These are phyloP conservation scores for Colletotrichum spinosum DNA, from an alignment of 2,329 filamentous ascomycete genomes.

Conservation along the genomic window DNA sequence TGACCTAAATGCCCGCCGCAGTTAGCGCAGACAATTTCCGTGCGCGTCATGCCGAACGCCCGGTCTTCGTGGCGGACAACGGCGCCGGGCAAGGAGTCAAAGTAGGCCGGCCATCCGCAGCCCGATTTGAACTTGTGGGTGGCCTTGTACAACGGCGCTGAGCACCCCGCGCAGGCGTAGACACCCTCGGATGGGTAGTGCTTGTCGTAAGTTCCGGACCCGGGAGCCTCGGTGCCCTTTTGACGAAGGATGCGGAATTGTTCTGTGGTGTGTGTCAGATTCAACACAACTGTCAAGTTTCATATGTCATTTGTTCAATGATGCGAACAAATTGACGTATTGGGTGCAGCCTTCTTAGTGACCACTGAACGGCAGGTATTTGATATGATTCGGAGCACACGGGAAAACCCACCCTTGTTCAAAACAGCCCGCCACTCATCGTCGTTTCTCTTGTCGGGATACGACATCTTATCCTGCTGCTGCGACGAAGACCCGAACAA, in stretches of 20 bases:
- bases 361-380: too few species aligned
- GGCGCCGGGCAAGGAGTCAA: constrained; percentile 91
- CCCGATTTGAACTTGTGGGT: constrained; percentile 95
- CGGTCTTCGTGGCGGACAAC: constrained; percentile 85
- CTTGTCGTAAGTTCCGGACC: constrained; percentile 87
- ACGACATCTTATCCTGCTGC: constrained; percentile 71
- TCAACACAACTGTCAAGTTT: too few species aligned
- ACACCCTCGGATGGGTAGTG: constrained; percentile 81
- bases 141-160: constrained; percentile 90
- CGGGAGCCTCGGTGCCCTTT: constrained; percentile 89
- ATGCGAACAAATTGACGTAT: too few species aligned
- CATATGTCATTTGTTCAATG: too few species aligned
- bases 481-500: constrained; percentile 76
- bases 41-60: constrained; percentile 84
- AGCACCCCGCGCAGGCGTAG: constrained; percentile 89
- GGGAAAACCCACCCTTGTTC: constrained; percentile 58
- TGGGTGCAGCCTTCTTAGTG: too few species aligned
- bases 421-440: constrained; percentile 92
- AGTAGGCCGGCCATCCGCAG: constrained; percentile 98
- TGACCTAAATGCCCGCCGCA: constrained; percentile 94
- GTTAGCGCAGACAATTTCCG: constrained; percentile 93
- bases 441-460: constrained; percentile 82
- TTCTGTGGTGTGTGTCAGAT: constrained; percentile 64
- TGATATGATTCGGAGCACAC: neutral
- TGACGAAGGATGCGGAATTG: constrained; percentile 95